Conservation (phyloP, 306 rosid genomes). For the Ziziphus jujuba region DNA sequence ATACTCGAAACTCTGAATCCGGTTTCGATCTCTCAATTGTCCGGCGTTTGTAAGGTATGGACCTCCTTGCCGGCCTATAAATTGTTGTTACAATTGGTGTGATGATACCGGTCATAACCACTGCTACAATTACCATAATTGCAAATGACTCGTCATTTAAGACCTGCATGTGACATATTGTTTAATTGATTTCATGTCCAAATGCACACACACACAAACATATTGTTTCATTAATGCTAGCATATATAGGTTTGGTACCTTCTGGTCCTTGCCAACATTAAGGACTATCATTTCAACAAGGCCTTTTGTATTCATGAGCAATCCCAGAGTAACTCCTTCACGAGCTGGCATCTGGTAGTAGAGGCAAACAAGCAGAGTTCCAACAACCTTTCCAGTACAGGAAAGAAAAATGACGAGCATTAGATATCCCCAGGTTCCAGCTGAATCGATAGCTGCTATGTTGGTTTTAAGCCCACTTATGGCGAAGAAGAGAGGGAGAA, state of each 20-base stretch:
- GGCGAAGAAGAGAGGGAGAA: slow-evolving; percentile 90
- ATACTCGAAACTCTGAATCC: slow-evolving; percentile 61
- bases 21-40: slow-evolving; percentile 57
- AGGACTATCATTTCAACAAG: slow-evolving; percentile 85
- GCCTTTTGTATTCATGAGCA: slow-evolving; percentile 97
- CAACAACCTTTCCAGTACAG: slow-evolving; percentile 66
- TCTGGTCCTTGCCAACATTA: slow-evolving; percentile 84
- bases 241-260: slow-evolving; percentile 35
- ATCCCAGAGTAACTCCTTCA: slow-evolving; percentile 74
- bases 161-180: slow-evolving; percentile 53
- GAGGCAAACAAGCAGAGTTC: slow-evolving; percentile 55
- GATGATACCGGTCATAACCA: slow-evolving; percentile 63
- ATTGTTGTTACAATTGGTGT: slow-evolving; percentile 59
- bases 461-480: slow-evolving; percentile 84
- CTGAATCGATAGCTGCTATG: slow-evolving; percentile 28
- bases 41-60: slow-evolving; percentile 58
- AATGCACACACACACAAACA: not conserved
- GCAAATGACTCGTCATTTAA: slow-evolving; percentile 81
- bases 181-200: not conserved
- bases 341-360: slow-evolving; percentile 61
- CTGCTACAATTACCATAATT: slow-evolving; percentile 70
- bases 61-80: slow-evolving; percentile 63
- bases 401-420: slow-evolving; percentile 56
- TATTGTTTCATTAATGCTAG: not conserved
- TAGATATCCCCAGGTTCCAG: slow-evolving; percentile 52